Evolutionary conservation across 257 asterid genomes (phyloP), one percentile per base, ranked within the genome.

Genomic region (Scutellaria barbata): DNA sequence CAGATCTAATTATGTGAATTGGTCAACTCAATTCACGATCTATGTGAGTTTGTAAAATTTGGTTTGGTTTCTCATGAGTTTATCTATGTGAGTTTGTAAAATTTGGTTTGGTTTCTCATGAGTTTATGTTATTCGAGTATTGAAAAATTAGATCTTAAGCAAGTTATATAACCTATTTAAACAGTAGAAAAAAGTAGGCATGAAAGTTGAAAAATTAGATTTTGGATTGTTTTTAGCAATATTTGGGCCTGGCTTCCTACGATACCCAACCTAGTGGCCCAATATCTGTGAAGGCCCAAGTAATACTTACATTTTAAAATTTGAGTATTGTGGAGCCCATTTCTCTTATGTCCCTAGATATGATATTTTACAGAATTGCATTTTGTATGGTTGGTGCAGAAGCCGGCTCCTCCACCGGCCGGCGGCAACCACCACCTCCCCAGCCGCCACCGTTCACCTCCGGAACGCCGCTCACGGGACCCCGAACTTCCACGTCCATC

Each of bases 401-500:
- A 77, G 63, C 59, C 80, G 35, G 58, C 47, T 9, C 88, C 86
- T n/a, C 87, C 77, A 7, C 78, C 83, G 1, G 71, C 86, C 0
- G 77, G 76, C 76, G 68, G 81, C 11, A 85, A 83, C 58, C 84
- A 73, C 47, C 80, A 79, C 67, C 84, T 48, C 54, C 72, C 72
- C n/a, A 61, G 63, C 20, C 81, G 84, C 61, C 76, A 72, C 47
- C 83, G 77, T 8, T 22, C 85, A 0, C 81, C 95, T 1, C 93
- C 87, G 0, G 93, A 92, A 0, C 85, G 77, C 4, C 87, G 81
- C 14, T 76, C 86, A 4, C 79, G 95, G 16, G 90, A 83, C 63
- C 83, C 89, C 3, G 98, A 92, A 68, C 76, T 77, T 14, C 90
- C 86, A 0, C 86, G 95, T 18, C 96, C 88, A 9, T 77, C 86